Evolutionary conservation across 257 asterid species (phyloP).

Genomic region (Mitragyna speciosa): DNA sequence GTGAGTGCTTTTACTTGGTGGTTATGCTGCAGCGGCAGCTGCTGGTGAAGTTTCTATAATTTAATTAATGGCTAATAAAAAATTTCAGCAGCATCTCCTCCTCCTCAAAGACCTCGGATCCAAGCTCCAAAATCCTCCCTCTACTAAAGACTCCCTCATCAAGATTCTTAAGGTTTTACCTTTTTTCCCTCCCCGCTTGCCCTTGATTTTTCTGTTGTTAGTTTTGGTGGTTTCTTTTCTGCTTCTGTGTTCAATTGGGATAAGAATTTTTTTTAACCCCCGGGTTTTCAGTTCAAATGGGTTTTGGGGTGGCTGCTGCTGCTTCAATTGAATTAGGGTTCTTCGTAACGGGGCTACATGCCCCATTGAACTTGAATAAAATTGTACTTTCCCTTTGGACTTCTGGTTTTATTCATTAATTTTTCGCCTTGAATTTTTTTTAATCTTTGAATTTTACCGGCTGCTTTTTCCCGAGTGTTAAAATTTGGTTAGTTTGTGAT

Average conservation of each 20-base stretch:
- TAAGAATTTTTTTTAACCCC: not conserved
- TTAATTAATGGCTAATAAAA: slow-evolving; percentile 47
- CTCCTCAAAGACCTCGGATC: slow-evolving; percentile 27
- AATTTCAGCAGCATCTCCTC: slow-evolving; percentile 66
- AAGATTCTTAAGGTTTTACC: slow-evolving; percentile 68
- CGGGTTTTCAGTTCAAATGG: not conserved
- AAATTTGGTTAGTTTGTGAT: not conserved
- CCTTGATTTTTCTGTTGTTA: not conserved
- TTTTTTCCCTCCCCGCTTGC: not conserved
- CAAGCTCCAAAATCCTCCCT: slow-evolving; percentile 66
- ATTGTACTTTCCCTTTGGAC: not conserved
- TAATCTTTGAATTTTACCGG: not conserved
- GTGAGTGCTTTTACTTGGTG: not conserved
- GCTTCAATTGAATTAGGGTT: slow-evolving; percentile 39
- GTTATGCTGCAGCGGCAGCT: not conserved
- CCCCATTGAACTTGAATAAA: not conserved
- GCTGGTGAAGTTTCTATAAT: not conserved
- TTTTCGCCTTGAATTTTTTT: not conserved
- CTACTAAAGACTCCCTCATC: slow-evolving; percentile 73
- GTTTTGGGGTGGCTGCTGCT: not conserved
- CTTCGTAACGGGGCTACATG: not conserved
- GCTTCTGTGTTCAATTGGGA: not conserved
- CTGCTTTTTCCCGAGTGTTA: not conserved
- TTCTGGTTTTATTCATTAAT: not conserved
- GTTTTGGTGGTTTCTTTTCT: not conserved